phyloP scores from a whole-genome alignment of 108 stramenopile genomes.

The Aurantiochytrium sp. region DNA sequence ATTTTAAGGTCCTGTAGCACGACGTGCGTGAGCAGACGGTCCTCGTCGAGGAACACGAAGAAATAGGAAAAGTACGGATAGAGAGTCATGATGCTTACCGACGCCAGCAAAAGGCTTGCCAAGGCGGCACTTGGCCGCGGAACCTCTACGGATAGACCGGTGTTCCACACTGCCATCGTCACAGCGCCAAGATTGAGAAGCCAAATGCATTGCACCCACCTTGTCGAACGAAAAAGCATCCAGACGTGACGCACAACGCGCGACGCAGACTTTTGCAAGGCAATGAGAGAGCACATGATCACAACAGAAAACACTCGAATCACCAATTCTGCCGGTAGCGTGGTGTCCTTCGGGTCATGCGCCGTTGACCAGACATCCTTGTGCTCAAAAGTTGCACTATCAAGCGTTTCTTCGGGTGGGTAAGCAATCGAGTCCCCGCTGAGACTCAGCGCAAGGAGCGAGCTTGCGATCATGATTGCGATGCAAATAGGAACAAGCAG shows the following conservation, averaged over 20 bases:
- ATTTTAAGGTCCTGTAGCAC: background rate
- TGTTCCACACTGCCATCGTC: background rate
- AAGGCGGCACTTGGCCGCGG: background rate
- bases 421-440: background rate
- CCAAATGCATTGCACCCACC: background rate
- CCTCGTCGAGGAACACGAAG: background rate
- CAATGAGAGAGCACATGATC: background rate
- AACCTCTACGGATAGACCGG: background rate
- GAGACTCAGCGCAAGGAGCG: background rate
- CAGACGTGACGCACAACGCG: background rate
- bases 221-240: background rate
- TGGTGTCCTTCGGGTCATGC: background rate
- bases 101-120: background rate
- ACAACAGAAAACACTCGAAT: background rate
- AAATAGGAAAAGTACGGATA: slow-evolving; percentile 15
- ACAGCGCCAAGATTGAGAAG: background rate
- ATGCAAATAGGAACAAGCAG: background rate
- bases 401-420: background rate
- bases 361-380: background rate
- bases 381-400: background rate
- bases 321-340: background rate
- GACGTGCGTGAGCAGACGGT: background rate
- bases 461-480: background rate
- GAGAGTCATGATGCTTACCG: background rate
- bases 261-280: background rate